Conservation (phyloP, 768 basidiomycete species). For the Scleroderma bovista region DNA sequence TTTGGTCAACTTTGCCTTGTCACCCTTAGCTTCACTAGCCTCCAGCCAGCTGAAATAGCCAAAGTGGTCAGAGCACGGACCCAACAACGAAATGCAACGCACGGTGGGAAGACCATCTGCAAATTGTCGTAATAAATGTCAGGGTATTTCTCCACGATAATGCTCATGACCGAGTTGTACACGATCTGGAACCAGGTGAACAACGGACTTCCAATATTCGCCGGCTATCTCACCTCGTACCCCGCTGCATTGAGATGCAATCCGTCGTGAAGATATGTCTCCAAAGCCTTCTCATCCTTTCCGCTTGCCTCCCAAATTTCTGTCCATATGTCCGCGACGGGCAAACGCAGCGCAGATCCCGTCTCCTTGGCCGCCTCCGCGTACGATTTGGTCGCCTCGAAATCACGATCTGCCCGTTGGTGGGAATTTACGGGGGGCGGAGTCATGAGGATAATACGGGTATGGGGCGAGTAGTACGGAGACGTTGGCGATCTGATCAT, state of each 20-base stretch:
- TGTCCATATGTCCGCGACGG: conserved; percentile 72
- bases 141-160: conserved; percentile 54
- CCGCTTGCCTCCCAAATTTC: conserved; percentile 72
- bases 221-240: conserved; percentile 50
- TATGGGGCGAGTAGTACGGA: conserved; percentile 60
- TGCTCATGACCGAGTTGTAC: conserved; percentile 54
- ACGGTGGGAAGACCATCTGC: conserved; percentile 54
- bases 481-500: conserved; percentile 61
- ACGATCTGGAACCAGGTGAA: conserved; percentile 46
- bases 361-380: conserved; percentile 65
- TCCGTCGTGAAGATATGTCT: conserved; percentile 61
- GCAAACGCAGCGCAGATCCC: conserved; percentile 48
- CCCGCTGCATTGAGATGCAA: conserved; percentile 75
- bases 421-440: conserved; percentile 77
- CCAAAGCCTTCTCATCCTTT: conserved; percentile 46
- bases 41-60: conserved; percentile 4
- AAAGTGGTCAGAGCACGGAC: not conserved
- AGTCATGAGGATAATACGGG: conserved; percentile 74
- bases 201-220: not conserved
- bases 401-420: conserved; percentile 50
- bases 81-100: conserved; percentile 24
- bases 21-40: not conserved
- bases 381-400: conserved; percentile 59
- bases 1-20: too few relatives aligned
- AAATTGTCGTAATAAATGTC: conserved; percentile 66